Evolutionary conservation across 495 filamentous ascomycete genomes (phyloP).

Genomic region (Penicillium bialowiezense): DNA sequence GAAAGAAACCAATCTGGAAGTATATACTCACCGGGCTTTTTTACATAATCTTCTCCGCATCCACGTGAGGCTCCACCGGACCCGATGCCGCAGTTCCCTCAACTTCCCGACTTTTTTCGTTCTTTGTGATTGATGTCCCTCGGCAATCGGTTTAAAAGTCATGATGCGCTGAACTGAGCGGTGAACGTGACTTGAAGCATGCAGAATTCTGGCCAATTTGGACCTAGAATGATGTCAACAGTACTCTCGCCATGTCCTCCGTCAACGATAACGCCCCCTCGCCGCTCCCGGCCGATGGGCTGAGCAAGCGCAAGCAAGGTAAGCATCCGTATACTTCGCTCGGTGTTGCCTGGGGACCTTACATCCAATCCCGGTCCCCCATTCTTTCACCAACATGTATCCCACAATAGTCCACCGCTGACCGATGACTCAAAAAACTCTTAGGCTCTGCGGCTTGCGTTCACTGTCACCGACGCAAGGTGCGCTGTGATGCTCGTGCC

Average conservation of each 20-base stretch:
- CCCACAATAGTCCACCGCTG: constrained; percentile 3
- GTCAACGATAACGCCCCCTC: constrained; percentile 29
- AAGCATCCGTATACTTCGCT: constrained; percentile 7
- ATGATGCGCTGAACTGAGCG: constrained; percentile 20
- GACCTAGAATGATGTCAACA: constrained; percentile 30
- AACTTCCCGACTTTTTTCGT: constrained; percentile 28
- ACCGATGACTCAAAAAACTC: constrained; percentile 19
- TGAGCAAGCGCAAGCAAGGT: constrained; percentile 38
- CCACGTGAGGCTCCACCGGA: constrained; percentile 28
- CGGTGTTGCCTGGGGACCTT: neutral
- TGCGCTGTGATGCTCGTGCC: constrained; percentile 46
- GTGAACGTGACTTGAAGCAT: constrained; percentile 14
- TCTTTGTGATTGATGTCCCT: constrained; percentile 16
- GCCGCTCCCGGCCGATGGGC: constrained; percentile 28
- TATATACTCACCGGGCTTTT: no score
- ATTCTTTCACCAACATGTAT: neutral
- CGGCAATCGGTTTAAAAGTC: constrained; percentile 16
- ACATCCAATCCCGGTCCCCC: neutral
- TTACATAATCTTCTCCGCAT: constrained; percentile 36
- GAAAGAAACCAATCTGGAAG: no score
- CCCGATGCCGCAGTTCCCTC: constrained; percentile 27
- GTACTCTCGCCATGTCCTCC: constrained; percentile 31
- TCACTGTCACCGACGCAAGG: constrained; percentile 49
- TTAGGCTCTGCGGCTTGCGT: constrained; percentile 44
- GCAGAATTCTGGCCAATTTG: constrained; percentile 23